These are phyloP conservation scores for Penicillium cinerascens DNA, from an alignment of 495 filamentous ascomycete genomes.

Conservation along the genomic window DNA sequence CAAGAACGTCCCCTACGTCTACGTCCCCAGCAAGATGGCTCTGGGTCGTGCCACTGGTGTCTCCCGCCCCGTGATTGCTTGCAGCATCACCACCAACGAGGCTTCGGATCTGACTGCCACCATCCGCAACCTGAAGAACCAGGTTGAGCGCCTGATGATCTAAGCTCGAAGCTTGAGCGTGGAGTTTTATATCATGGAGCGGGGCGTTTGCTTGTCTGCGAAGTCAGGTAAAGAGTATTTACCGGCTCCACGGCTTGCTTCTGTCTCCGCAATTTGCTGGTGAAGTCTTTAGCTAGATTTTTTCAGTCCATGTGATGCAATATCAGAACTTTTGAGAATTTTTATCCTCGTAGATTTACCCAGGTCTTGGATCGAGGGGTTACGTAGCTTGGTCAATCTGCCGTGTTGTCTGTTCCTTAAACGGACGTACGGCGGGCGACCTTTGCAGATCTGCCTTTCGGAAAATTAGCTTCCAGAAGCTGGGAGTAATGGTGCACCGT, in stretches of 20 bases:
- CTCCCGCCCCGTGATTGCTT: slow-evolving; percentile 78
- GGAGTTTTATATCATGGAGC: slow-evolving; percentile 1
- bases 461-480: background rate
- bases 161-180: slow-evolving; percentile 44
- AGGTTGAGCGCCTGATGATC: slow-evolving; percentile 96
- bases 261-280: slow-evolving; percentile 8
- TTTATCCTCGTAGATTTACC: background rate
- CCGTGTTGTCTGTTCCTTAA: background rate
- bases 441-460: background rate
- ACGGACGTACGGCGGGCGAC: background rate
- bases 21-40: slow-evolving; percentile 63
- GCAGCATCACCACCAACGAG: slow-evolving; percentile 79
- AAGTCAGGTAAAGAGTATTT: too few relatives aligned
- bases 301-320: slow-evolving; percentile 1
- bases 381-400: background rate
- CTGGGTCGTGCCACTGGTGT: slow-evolving; percentile 76
- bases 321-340: slow-evolving; percentile 15
- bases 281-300: slow-evolving; percentile 22
- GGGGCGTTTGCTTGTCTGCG: background rate
- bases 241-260: background rate
- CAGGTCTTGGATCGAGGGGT: background rate
- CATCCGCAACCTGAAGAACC: slow-evolving; percentile 83
- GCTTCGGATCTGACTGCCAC: slow-evolving; percentile 79
- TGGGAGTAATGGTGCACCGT: background rate
- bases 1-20: slow-evolving; percentile 72